Evolutionary conservation across 371 early-diverging fungal species (phyloP), one percentile per base, ranked within the genome.

Genomic region (Lichtheimia ornata): DNA sequence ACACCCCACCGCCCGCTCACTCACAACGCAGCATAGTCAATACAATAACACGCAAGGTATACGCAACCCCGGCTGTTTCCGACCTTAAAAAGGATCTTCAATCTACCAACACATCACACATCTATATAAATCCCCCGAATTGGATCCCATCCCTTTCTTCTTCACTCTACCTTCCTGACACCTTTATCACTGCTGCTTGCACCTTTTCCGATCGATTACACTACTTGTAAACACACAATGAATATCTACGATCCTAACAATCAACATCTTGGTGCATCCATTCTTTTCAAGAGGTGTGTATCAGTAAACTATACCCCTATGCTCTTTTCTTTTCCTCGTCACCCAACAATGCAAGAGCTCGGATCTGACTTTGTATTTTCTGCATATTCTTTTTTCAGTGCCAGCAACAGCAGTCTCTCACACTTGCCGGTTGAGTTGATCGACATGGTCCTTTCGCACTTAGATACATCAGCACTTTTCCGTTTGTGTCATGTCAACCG

Each of bases 401-500:
- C 24, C 42, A 15, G 20, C 25, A 47, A 11, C 17, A 22, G 24
- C 27, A 30, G 40, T 12, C 27, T 58, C 2, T 50, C 51, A 3
- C 45, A 41, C 9, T 25, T 66, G 27, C 66, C 66, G 15, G 25
- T 62, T 13, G 66, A 66, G 42, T 30, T 66, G 17, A 56, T 66
- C 15, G 66, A 66, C 18, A 24, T 56, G 14, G 47, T 58, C 17
- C 42, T 62, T 20, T 11, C 47, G 20, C 43, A 62, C 40, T 15
- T 58, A 5, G 66, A 66, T 45, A 58, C 58, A 9, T 27, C 58
- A 12, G 58, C 62, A 2, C 59, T 66, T 13, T 66, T 62, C 47
- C 53, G 50, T n/a, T 53, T 66, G 27, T 62, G 52, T 57, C 66
- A 56, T n/a, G 66, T 66, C 49, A 60, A 56, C 20, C 62, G 56